A percentile compares a stretch with the other conserved stretches of the same genome.
Conservation (phyloP, 768 basidiomycete genomes). For the Gymnopilus junonius region DNA sequence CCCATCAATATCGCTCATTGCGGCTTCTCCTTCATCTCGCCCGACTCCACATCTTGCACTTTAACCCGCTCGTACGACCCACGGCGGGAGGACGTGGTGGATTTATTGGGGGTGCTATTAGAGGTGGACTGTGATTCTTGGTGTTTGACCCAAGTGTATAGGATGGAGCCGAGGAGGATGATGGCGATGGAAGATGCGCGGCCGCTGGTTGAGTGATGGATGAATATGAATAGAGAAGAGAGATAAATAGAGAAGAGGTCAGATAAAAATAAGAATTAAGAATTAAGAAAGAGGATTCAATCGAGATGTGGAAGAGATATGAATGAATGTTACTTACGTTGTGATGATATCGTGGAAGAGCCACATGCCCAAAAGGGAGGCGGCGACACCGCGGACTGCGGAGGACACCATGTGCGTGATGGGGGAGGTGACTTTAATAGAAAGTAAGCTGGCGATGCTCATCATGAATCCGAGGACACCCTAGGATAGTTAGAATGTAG, state of each 20-base stretch:
- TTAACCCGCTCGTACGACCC: slow-evolving; percentile 63
- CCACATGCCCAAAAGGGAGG: slow-evolving; percentile 83
- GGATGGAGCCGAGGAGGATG: slow-evolving; percentile 81
- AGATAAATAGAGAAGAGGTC: not conserved
- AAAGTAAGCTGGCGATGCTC: slow-evolving; percentile 90
- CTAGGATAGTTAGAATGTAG: slow-evolving; percentile 38
- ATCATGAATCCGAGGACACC: slow-evolving; percentile 92
- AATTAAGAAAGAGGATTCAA: too few relatives aligned
- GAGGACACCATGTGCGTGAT: slow-evolving; percentile 98
- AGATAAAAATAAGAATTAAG: not conserved
- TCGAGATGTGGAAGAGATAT: too few relatives aligned
- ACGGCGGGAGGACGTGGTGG: slow-evolving; percentile 23
- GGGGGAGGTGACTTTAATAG: slow-evolving; percentile 96
- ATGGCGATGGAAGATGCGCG: slow-evolving; percentile 80
- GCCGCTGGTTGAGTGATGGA: slow-evolving; percentile 53
- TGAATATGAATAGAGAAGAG: not conserved
- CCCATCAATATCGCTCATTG: not conserved
- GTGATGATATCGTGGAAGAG: slow-evolving; percentile 84
- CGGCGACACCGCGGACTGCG: slow-evolving; percentile 92
- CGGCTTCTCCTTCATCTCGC: slow-evolving; percentile 14
- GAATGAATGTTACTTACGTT: slow-evolving; percentile 55
- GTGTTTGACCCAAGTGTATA: slow-evolving; percentile 91
- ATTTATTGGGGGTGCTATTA: slow-evolving; percentile 3
- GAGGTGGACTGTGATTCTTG: slow-evolving; percentile 56
- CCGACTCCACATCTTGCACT: slow-evolving; percentile 47